Evolutionary conservation across 1,139 yeast genomes (phyloP), one percentile per base, ranked within the genome.

Genomic region (Magnusiomyces starmeri): DNA sequence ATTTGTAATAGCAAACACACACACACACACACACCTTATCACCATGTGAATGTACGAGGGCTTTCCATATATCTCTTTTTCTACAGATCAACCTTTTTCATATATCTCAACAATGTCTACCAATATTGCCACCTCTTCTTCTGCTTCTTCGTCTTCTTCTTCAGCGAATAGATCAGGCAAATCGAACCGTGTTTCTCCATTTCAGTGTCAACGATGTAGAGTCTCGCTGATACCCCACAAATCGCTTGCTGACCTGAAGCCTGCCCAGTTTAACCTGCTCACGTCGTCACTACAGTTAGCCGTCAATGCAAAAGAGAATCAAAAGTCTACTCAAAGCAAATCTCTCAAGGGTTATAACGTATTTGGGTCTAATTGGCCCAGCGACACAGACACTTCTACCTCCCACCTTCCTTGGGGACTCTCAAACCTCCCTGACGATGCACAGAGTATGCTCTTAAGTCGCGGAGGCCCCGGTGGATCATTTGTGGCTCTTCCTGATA

Each of bases 161-260:
- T n/a, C n/a, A n/a, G n/a, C n/a, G n/a, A n/a, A n/a, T n/a, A n/a
- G n/a, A n/a, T n/a, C n/a, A n/a, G n/a, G n/a, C n/a, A n/a, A n/a
- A n/a, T n/a, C n/a, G n/a, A n/a, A n/a, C n/a, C n/a, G n/a, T n/a
- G n/a, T n/a, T n/a, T 32, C 37, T 12, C 35, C 44, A 18, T 47
- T 48, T 20, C 66, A 67, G 52, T 82, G 89, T 63, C 84, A 81
- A 61, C 70, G 79, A 54, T 82, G 89, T 62, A 75, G 79, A 50
- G 68, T 81, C 34, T 85, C 87, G 2, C 60, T 82, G 48, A 68
- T 71, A 24, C 69, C 82, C 14, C 85, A 81, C 60, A 74, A 74
- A 27, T 78, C 85, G 0, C 59, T 82, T 32, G 64, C 72, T 40
- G 78, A 76, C 41, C 65, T 82, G 41, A 75, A 79, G 52, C 66